Percentiles rank a stretch among this genome's conserved stretches.
Evolutionary conservation across 306 rosid genomes (phyloP).

Genomic region (Oxytropis ochrocephala): DNA sequence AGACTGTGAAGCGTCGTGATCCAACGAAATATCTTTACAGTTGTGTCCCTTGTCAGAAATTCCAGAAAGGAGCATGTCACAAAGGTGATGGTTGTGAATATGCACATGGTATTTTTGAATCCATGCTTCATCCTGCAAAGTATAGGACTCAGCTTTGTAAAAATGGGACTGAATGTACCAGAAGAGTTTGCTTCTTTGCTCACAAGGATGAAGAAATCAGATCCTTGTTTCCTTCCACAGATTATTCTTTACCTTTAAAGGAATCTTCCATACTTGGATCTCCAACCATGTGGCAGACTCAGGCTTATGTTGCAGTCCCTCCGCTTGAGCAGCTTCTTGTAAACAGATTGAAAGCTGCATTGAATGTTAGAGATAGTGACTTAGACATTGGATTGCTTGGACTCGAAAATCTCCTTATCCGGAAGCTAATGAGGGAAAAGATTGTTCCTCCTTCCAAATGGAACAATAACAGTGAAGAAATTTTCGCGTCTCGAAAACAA

Average conservation of each 20-base stretch:
- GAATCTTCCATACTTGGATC: conserved; percentile 46
- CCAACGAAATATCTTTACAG: conserved; percentile 69
- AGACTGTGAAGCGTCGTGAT: conserved; percentile 87
- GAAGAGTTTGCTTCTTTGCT: conserved; percentile 89
- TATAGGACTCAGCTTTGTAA: conserved; percentile 89
- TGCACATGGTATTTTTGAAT: conserved; percentile 88
- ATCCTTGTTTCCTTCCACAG: conserved; percentile 74
- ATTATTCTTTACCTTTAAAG: conserved; percentile 62
- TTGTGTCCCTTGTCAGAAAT: conserved; percentile 88
- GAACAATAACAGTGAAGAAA: conserved; percentile 39
- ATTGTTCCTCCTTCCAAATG: conserved; percentile 49
- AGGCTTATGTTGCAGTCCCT: conserved; percentile 40
- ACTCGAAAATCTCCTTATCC: conserved; percentile 47
- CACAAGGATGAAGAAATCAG: conserved; percentile 81
- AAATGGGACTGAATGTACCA: conserved; percentile 61
- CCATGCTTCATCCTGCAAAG: conserved; percentile 95
- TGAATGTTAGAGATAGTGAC: conserved; percentile 46
- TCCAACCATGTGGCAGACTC: conserved; percentile 52
- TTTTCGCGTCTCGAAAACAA: conserved; percentile 52
- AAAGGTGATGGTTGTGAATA: conserved; percentile 81
- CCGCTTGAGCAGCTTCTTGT: conserved; percentile 51
- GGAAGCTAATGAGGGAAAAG: conserved; percentile 49
- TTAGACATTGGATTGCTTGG: conserved; percentile 41
- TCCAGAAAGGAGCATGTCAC: conserved; percentile 67
- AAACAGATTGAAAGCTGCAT: conserved; percentile 54